A percentile compares a stretch with the other conserved stretches of the same genome.
Evolutionary conservation across 345 rosid genomes (phyloP).

Genomic region (Salix udensis): DNA sequence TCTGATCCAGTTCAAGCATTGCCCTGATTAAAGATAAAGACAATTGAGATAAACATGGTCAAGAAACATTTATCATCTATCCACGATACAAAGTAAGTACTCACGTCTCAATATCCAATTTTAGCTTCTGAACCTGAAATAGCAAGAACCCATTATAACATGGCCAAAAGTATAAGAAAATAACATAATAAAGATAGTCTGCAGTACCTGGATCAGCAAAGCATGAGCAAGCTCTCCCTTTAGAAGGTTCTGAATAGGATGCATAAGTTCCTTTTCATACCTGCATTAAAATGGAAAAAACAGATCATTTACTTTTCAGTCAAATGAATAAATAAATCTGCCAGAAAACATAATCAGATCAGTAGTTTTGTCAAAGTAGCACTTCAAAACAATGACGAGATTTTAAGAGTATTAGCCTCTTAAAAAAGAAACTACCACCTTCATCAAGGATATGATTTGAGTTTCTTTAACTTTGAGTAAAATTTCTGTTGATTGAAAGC

Average conservation of each 20-base stretch:
- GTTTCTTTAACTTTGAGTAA: too few relatives aligned
- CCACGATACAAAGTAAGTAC: constrained; percentile 27
- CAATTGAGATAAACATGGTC: constrained; percentile 15
- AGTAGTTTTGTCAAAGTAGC: neutral
- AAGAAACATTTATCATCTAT: neutral
- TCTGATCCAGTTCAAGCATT: constrained; percentile 96
- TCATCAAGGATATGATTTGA: too few relatives aligned
- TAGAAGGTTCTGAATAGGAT: constrained; percentile 86
- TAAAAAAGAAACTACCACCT: too few relatives aligned
- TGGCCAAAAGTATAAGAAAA: constrained; percentile 15
- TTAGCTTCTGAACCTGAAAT: constrained; percentile 93
- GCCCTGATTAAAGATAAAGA: constrained; percentile 49
- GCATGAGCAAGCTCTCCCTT: constrained; percentile 95
- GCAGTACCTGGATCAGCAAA: constrained; percentile 82
- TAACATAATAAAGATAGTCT: constrained; percentile 4
- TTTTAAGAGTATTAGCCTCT: too few relatives aligned
- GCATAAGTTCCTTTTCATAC: constrained; percentile 78
- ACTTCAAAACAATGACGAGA: neutral
- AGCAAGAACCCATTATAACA: constrained; percentile 8
- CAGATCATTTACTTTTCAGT: neutral
- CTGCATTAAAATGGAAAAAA: constrained; percentile 33
- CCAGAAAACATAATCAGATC: neutral
- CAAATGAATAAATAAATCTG: neutral
- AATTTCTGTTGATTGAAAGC: too few relatives aligned
- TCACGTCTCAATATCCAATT: constrained; percentile 91